Percentiles rank a stretch among this genome's conserved stretches.
Conservation (phyloP, 2,329 filamentous ascomycete species). For the Colletotrichum simmondsii region DNA sequence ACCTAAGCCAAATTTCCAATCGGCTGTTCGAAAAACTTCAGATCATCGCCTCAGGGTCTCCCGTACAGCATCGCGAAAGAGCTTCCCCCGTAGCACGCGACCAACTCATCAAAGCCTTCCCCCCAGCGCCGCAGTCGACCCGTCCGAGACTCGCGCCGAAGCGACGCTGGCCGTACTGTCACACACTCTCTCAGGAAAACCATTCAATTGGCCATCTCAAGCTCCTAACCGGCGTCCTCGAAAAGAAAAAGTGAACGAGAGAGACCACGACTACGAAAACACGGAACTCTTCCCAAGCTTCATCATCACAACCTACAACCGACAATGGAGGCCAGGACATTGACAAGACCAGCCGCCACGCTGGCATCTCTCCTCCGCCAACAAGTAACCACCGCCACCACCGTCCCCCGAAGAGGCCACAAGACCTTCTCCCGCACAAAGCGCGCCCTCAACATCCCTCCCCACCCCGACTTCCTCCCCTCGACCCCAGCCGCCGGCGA, state of each 20-base stretch:
- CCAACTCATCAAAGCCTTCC: not conserved
- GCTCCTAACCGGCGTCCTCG: not conserved
- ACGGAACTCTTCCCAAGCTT: not conserved
- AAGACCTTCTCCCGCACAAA: slow-evolving; percentile 66
- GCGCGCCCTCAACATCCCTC: slow-evolving; percentile 67
- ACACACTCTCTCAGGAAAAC: not conserved
- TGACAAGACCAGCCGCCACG: slow-evolving; percentile 46
- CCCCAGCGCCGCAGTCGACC: not conserved
- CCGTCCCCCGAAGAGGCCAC: slow-evolving; percentile 51
- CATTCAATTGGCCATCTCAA: slow-evolving; percentile 1
- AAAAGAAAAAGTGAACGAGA: not conserved
- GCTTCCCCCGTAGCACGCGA: slow-evolving; percentile 10
- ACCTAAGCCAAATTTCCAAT: slow-evolving; percentile 29
- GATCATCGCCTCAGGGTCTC: slow-evolving; percentile 19
- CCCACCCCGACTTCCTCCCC: slow-evolving; percentile 69
- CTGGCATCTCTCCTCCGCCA: slow-evolving; percentile 40
- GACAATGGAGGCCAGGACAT: slow-evolving; percentile 32
- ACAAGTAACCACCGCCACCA: slow-evolving; percentile 23
- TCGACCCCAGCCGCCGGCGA: slow-evolving; percentile 47
- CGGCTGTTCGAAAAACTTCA: slow-evolving; percentile 29
- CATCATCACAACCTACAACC: not conserved
- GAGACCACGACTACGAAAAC: not conserved
- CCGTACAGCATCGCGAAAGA: not conserved
- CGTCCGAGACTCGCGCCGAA: not conserved
- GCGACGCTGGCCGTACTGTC: slow-evolving; percentile 30